phyloP scores from a whole-genome alignment of 768 basidiomycete species.

The Rhizopogon salebrosus region DNA sequence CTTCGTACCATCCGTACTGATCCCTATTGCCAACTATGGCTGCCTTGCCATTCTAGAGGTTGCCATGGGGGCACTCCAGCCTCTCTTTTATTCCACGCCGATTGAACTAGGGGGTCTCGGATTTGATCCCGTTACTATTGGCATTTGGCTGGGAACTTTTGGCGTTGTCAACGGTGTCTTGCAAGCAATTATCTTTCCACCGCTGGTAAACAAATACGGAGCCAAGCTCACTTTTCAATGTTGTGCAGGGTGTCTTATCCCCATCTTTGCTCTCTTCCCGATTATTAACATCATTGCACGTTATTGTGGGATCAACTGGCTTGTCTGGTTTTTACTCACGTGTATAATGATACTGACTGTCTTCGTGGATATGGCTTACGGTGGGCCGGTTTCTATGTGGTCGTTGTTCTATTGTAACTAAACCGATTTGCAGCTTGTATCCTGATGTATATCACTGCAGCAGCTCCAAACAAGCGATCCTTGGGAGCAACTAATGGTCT shows the following conservation, averaged over 20 bases:
- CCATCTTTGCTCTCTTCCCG: slow-evolving; percentile 28
- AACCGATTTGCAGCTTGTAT: slow-evolving; percentile 45
- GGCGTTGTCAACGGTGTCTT: slow-evolving; percentile 28
- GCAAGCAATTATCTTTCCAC: slow-evolving; percentile 30
- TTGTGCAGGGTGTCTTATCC: slow-evolving; percentile 22
- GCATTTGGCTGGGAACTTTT: slow-evolving; percentile 29
- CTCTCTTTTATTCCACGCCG: slow-evolving; percentile 35
- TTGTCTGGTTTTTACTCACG: slow-evolving; percentile 23
- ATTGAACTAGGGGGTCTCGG: slow-evolving; percentile 33
- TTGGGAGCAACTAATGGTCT: slow-evolving; percentile 68
- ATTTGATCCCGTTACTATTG: slow-evolving; percentile 31
- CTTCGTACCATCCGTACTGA: slow-evolving; percentile 21
- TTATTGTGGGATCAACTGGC: slow-evolving; percentile 15
- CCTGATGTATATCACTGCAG: slow-evolving; percentile 63
- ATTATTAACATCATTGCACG: slow-evolving; percentile 22
- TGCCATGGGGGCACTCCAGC: slow-evolving; percentile 27
- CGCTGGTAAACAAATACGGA: slow-evolving; percentile 24
- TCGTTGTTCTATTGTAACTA: slow-evolving; percentile 3
- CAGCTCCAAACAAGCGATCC: slow-evolving; percentile 60
- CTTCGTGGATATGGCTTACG: slow-evolving; percentile 28
- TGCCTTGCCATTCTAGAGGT: slow-evolving; percentile 33
- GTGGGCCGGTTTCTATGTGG: slow-evolving; percentile 13
- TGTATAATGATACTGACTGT: slow-evolving; percentile 18
- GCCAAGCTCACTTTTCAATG: slow-evolving; percentile 24
- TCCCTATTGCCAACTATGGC: slow-evolving; percentile 34